These are phyloP conservation scores for Agaricales sp. DNA, from an alignment of 1,284 basidiomycete species.

Conservation along the genomic window DNA sequence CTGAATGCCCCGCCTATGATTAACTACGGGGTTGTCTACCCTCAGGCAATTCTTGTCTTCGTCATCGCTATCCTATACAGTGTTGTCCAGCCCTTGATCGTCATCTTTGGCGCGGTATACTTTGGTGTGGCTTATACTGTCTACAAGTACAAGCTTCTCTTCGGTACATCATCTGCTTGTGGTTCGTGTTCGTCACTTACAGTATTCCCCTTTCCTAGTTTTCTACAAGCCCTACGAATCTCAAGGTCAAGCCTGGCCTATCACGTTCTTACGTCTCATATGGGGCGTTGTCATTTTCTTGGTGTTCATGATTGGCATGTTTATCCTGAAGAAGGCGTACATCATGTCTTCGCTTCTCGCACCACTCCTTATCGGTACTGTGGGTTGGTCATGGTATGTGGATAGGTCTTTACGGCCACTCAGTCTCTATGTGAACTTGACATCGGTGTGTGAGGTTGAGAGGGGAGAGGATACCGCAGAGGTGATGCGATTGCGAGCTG, in stretches of 20 bases:
- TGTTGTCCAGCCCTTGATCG: slow-evolving; percentile 89
- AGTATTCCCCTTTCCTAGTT: slow-evolving; percentile 32
- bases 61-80: slow-evolving; percentile 92
- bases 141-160: slow-evolving; percentile 96
- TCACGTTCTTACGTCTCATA: slow-evolving; percentile 79
- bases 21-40: slow-evolving; percentile 89
- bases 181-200: not conserved
- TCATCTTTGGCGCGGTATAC: slow-evolving; percentile 91
- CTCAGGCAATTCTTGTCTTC: slow-evolving; percentile 92
- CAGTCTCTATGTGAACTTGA: slow-evolving; percentile 75
- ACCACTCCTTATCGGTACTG: slow-evolving; percentile 69
- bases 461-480: slow-evolving; percentile 75
- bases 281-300: slow-evolving; percentile 86
- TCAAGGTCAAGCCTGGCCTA: slow-evolving; percentile 90
- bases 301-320: slow-evolving; percentile 90
- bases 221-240: slow-evolving; percentile 93
- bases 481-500: slow-evolving; percentile 59
- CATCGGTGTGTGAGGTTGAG: slow-evolving; percentile 82
- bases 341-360: slow-evolving; percentile 69
- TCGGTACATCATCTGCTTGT: slow-evolving; percentile 49
- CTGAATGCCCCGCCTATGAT: slow-evolving; percentile 96
- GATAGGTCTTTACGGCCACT: slow-evolving; percentile 66
- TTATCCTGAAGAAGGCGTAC: slow-evolving; percentile 75
- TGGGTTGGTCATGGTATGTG: slow-evolving; percentile 76
- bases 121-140: slow-evolving; percentile 91